These are phyloP conservation scores for Botrytis pseudocinerea DNA, from an alignment of 2,329 filamentous ascomycete genomes.

Conservation along the genomic window DNA sequence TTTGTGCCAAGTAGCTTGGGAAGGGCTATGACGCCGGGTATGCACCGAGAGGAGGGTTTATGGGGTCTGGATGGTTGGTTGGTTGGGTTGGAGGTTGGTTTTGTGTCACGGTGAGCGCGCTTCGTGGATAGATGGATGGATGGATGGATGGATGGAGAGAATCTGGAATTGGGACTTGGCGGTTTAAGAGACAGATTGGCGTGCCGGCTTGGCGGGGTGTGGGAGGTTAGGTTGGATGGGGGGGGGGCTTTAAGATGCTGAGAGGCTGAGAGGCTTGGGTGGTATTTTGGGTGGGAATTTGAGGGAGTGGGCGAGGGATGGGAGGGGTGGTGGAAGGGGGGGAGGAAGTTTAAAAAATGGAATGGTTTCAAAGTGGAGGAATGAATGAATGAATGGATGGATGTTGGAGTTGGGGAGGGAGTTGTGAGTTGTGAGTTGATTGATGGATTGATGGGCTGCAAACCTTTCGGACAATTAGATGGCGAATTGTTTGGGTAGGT, in stretches of 20 bases:
- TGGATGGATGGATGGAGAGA: neutral
- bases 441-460: neutral
- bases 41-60: neutral
- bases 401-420: neutral
- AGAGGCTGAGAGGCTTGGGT: neutral
- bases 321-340: neutral
- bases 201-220: constrained; percentile 7
- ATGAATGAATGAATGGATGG: neutral
- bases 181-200: neutral
- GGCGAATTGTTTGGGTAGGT: neutral
- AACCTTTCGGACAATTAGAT: constrained; percentile 1
- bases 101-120: too few relatives aligned
- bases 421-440: neutral
- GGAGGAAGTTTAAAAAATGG: neutral
- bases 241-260: neutral
- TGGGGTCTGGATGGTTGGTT: neutral
- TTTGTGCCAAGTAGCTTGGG: constrained; percentile 18
- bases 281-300: neutral
- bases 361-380: neutral
- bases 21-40: neutral
- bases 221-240: neutral
- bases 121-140: too few relatives aligned
- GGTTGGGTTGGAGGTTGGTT: too few relatives aligned
- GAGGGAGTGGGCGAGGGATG: neutral
- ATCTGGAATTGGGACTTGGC: neutral